Conservation (phyloP, 495 filamentous ascomycete species). For the Bombardia bombarda region DNA sequence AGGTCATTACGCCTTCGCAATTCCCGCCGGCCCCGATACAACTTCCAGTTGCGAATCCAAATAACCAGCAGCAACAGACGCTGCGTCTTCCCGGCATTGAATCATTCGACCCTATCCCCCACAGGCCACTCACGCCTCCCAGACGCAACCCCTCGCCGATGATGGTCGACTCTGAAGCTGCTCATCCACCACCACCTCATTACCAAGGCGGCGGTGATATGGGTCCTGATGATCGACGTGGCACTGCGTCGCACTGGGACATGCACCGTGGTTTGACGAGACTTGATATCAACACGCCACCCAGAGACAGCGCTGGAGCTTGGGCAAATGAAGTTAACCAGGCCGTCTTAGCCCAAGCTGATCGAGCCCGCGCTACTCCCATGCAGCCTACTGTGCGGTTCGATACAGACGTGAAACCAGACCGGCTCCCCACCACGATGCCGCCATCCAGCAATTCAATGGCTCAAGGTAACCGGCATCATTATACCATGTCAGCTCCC, state of each 20-base stretch:
- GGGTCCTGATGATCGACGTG: slow-evolving; percentile 51
- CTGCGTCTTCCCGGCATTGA: slow-evolving; percentile 80
- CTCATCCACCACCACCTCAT: slow-evolving; percentile 33
- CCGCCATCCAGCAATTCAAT: slow-evolving; percentile 3
- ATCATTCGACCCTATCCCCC: slow-evolving; percentile 70
- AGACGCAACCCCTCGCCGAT: slow-evolving; percentile 59
- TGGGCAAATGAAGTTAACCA: slow-evolving; percentile 45
- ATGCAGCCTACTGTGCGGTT: slow-evolving; percentile 38
- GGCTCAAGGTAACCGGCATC: slow-evolving; percentile 25
- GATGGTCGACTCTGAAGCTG: slow-evolving; percentile 49
- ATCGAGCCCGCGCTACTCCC: slow-evolving; percentile 24
- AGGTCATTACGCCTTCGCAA: slow-evolving; percentile 50
- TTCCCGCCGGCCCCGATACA: slow-evolving; percentile 50
- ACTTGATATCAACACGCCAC: slow-evolving; percentile 57
- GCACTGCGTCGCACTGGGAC: slow-evolving; percentile 59
- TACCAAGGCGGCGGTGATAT: slow-evolving; percentile 36
- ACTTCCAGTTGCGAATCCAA: slow-evolving; percentile 37
- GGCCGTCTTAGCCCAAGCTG: slow-evolving; percentile 40
- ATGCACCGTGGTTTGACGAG: slow-evolving; percentile 66
- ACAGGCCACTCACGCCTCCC: slow-evolving; percentile 54
- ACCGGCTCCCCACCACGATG: slow-evolving; percentile 5
- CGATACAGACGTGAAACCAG: slow-evolving; percentile 24
- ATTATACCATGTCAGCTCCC: slow-evolving; percentile 45
- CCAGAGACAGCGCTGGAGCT: slow-evolving; percentile 44
- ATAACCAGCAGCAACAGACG: slow-evolving; percentile 21